These are phyloP conservation scores for Acorus gramineus DNA, from an alignment of 106 monocot genomes.

Conservation along the genomic window DNA sequence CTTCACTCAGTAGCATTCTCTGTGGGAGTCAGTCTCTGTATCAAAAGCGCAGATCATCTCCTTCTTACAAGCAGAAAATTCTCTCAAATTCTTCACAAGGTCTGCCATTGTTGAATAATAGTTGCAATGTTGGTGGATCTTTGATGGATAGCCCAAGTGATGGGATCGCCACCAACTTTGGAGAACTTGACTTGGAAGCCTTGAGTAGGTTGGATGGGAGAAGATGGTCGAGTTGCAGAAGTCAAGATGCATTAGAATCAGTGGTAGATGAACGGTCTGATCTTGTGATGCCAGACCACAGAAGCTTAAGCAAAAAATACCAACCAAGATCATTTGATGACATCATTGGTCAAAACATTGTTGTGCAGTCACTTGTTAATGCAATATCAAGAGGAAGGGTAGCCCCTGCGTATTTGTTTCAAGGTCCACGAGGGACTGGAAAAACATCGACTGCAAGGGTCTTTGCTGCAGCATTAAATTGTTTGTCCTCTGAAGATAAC, in stretches of 20 bases:
- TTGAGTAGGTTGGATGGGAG: constrained; percentile 75
- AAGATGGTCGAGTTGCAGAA: constrained; percentile 88
- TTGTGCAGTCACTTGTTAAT: constrained; percentile 60
- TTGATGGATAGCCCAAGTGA: constrained; percentile 52
- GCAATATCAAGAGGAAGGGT: constrained; percentile 43
- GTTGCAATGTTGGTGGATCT: constrained; percentile 38
- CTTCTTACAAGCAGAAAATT: constrained; percentile 23
- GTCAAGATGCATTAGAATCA: constrained; percentile 44
- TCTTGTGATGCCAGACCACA: constrained; percentile 21
- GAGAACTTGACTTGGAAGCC: constrained; percentile 84
- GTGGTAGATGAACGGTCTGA: constrained; percentile 15
- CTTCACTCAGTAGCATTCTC: constrained; percentile 59
- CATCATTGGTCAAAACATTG: constrained; percentile 62
- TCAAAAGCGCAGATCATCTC: constrained; percentile 33
- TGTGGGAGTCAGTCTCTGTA: constrained; percentile 44
- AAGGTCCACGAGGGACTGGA: constrained; percentile 67
- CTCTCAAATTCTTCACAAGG: constrained; percentile 36
- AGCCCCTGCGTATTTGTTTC: constrained; percentile 67
- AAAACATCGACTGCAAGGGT: constrained; percentile 58
- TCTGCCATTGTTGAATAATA: constrained; percentile 48
- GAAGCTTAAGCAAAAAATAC: constrained; percentile 46
- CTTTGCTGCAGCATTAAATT: constrained; percentile 71
- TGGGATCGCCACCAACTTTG: constrained; percentile 64
- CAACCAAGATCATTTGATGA: constrained; percentile 50
- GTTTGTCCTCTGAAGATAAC: constrained; percentile 31